These are phyloP conservation scores for Dendrothele bispora DNA, from an alignment of 768 basidiomycete genomes.

Conservation along the genomic window DNA sequence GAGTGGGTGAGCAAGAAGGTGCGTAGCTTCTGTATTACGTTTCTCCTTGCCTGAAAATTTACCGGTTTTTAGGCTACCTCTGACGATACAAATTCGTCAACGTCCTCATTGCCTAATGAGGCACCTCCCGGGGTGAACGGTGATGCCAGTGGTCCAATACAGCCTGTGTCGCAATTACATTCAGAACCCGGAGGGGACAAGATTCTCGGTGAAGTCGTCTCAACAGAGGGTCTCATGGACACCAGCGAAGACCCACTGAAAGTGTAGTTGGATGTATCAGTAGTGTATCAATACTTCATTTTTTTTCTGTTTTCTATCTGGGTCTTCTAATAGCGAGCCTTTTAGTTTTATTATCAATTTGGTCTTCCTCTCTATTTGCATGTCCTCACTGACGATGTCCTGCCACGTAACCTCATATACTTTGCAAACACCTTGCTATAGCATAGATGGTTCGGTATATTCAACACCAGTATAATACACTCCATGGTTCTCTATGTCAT, in stretches of 20 bases:
- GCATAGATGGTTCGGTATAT: conserved; percentile 21
- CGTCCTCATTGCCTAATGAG: conserved; percentile 38
- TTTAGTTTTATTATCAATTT: conserved; percentile 13
- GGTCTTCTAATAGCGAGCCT: conserved; percentile 14
- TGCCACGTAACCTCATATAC: conserved; percentile 28
- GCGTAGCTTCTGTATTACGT: conserved; percentile 18
- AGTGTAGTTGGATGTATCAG: conserved; percentile 10
- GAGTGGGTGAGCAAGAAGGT: conserved; percentile 8
- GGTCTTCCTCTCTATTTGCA: conserved; percentile 25
- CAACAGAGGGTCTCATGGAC: conserved; percentile 66
- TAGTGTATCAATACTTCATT: conserved; percentile 17
- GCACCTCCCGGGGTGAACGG: conserved; percentile 50
- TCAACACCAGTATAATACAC: conserved; percentile 16
- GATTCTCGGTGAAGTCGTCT: conserved; percentile 50
- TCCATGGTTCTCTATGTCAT: conserved; percentile 8
- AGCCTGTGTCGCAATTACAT: conserved; percentile 48
- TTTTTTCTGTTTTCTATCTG: conserved; percentile 14
- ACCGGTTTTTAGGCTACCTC: no score
- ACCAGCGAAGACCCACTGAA: conserved; percentile 59
- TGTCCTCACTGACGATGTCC: conserved; percentile 24
- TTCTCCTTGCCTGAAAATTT: no score
- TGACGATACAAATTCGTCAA: conserved; percentile 15
- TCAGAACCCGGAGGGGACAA: conserved; percentile 54
- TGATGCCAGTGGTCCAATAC: conserved; percentile 29
- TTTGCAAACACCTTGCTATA: conserved; percentile 18